A percentile compares a stretch with the other conserved stretches of the same genome.
Conservation (phyloP, 176 grass and related monocot species). For the Ensete glaucum region DNA sequence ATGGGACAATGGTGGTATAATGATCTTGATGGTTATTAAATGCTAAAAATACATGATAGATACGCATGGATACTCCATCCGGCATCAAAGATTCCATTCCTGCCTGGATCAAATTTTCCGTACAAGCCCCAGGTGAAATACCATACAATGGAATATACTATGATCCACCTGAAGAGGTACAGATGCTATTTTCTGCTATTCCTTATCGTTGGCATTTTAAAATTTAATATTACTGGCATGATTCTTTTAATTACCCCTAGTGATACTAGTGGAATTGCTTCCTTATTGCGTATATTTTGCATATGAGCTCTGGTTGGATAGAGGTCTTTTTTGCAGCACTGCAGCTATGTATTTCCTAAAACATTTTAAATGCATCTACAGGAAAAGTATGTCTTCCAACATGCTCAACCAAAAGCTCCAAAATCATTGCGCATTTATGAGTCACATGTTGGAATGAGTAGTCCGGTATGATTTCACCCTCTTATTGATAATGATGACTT, state of each 20-base stretch:
- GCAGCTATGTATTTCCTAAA: neutral
- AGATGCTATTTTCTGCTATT: neutral
- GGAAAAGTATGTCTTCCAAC: constrained; percentile 87
- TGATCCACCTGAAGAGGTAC: constrained; percentile 81
- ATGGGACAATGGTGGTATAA: neutral
- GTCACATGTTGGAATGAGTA: constrained; percentile 97
- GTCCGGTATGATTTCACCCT: constrained; percentile 47
- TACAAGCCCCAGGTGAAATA: constrained; percentile 79
- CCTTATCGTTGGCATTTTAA: too few relatives aligned
- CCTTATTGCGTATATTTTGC: too few relatives aligned
- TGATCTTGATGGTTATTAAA: neutral
- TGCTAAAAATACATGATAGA: constrained; percentile 21
- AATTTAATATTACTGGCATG: too few relatives aligned
- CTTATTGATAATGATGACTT: neutral
- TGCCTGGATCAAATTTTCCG: constrained; percentile 91
- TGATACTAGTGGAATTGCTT: too few relatives aligned
- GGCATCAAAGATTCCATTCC: constrained; percentile 99
- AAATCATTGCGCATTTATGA: constrained; percentile 95
- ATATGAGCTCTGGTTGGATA: neutral
- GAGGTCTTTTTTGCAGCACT: too few relatives aligned
- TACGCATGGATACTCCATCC: constrained; percentile 91
- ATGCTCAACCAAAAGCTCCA: constrained; percentile 88
- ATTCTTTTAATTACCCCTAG: too few relatives aligned
- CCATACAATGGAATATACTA: constrained; percentile 95
- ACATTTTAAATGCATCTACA: constrained; percentile 35